Percentiles rank a stretch among this genome's conserved stretches.
These are phyloP conservation scores for Cutaneotrichosporon cavernicola DNA, from an alignment of 1,284 basidiomycete species.

Conservation along the genomic window DNA sequence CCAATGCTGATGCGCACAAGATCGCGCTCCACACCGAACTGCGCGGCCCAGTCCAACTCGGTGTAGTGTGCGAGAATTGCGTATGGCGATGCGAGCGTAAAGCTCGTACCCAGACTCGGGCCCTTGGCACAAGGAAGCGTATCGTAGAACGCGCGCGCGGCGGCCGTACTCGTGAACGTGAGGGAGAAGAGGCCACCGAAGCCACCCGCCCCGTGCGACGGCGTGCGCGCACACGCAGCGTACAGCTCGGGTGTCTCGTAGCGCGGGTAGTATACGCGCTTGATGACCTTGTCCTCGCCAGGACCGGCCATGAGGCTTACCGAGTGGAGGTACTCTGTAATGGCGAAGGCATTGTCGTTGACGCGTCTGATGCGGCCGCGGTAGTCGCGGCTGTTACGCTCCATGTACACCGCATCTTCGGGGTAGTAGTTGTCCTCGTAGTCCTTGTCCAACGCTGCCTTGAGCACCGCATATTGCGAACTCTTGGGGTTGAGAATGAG, in stretches of 20 bases:
- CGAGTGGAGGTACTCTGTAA: slow-evolving; percentile 73
- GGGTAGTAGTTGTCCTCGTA: slow-evolving; percentile 89
- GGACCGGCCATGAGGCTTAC: slow-evolving; percentile 29
- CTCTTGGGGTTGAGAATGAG: slow-evolving; percentile 81
- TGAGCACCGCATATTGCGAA: slow-evolving; percentile 66
- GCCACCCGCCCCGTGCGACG: slow-evolving; percentile 60
- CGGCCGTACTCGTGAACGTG: slow-evolving; percentile 70
- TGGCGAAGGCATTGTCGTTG: slow-evolving; percentile 76
- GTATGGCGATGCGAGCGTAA: slow-evolving; percentile 91
- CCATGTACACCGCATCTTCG: slow-evolving; percentile 95
- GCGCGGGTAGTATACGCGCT: slow-evolving; percentile 86
- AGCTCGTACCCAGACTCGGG: slow-evolving; percentile 91
- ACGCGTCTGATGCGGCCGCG: slow-evolving; percentile 70
- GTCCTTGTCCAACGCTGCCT: slow-evolving; percentile 59
- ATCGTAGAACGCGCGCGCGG: slow-evolving; percentile 84
- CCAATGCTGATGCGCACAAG: slow-evolving; percentile 89
- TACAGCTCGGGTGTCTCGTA: slow-evolving; percentile 75
- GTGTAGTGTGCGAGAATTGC: slow-evolving; percentile 88
- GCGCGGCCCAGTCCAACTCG: slow-evolving; percentile 88
- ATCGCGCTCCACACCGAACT: slow-evolving; percentile 78
- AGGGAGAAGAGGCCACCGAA: slow-evolving; percentile 91
- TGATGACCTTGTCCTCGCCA: slow-evolving; percentile 57
- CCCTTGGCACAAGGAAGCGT: slow-evolving; percentile 80
- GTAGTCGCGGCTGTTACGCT: slow-evolving; percentile 96
- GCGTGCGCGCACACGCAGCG: slow-evolving; percentile 57